phyloP scores from a whole-genome alignment of 192 early-diverging fungal species.

The Backusella sp. region DNA sequence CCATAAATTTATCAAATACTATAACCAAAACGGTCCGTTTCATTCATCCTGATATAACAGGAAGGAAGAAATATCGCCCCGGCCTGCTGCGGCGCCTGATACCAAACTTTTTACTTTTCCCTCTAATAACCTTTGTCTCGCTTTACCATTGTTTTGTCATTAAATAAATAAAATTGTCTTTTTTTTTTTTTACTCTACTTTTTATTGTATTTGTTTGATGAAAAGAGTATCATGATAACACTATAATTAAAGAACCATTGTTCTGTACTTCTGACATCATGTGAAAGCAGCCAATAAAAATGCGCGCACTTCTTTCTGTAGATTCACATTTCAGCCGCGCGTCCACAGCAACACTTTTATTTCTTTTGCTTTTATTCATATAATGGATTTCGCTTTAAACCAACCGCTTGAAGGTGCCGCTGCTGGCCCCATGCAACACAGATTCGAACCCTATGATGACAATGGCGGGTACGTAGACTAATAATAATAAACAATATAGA shows the following conservation, averaged over 20 bases:
- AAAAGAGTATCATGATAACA: too few species aligned
- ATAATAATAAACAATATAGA: too few species aligned
- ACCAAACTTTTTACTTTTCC: too few species aligned
- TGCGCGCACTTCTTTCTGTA: neutral
- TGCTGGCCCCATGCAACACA: constrained; percentile 57
- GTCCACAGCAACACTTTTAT: neutral
- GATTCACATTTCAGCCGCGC: neutral
- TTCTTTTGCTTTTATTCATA: neutral
- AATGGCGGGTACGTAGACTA: constrained; percentile 58
- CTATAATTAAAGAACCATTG: too few species aligned
- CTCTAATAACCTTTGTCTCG: too few species aligned
- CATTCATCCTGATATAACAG: too few species aligned
- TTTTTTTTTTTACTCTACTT: neutral
- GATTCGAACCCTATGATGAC: constrained; percentile 90
- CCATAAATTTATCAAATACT: too few species aligned
- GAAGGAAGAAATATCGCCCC: too few species aligned
- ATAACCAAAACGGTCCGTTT: too few species aligned
- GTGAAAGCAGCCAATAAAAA: neutral
- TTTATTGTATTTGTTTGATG: neutral
- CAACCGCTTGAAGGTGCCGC: constrained; percentile 1
- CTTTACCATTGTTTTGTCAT: neutral
- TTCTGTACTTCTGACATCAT: neutral
- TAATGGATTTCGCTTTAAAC: constrained; percentile 11
- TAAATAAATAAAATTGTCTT: neutral
- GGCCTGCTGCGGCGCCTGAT: too few species aligned